These are phyloP conservation scores for Lenwebbia sp. DNA, from an alignment of 345 rosid species.

Conservation along the genomic window DNA sequence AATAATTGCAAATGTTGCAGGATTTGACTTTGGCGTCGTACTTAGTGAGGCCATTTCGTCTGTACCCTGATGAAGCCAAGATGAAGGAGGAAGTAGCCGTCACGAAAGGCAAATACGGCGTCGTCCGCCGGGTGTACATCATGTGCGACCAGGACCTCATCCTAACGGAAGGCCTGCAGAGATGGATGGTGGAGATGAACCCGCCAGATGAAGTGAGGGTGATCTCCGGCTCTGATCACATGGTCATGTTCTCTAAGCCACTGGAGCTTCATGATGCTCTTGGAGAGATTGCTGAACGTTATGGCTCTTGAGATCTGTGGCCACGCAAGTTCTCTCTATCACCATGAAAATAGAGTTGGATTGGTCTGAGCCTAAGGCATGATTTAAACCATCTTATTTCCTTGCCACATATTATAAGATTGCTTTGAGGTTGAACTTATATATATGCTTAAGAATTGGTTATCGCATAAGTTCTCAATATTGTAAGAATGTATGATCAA, in stretches of 20 bases:
- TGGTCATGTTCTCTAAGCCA: conserved; percentile 28
- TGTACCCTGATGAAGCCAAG: neutral
- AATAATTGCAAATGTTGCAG: conserved; percentile 1
- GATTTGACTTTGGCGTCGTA: conserved; percentile 18
- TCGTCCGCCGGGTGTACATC: conserved; percentile 8
- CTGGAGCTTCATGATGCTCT: conserved; percentile 14
- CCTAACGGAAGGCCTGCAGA: conserved; percentile 4
- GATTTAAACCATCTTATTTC: too few species aligned
- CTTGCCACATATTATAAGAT: too few species aligned
- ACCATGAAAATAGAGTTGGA: too few species aligned
- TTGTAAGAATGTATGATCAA: too few species aligned
- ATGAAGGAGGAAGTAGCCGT: neutral
- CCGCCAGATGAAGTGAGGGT: conserved; percentile 16
- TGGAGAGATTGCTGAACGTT: conserved; percentile 6
- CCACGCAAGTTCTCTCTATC: too few species aligned
- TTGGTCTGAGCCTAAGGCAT: too few species aligned
- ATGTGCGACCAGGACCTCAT: conserved; percentile 13
- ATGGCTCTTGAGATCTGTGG: neutral
- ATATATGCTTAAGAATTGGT: too few species aligned
- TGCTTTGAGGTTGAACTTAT: too few species aligned
- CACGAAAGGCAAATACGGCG: conserved; percentile 13
- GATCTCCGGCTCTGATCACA: conserved; percentile 27
- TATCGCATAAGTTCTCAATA: too few species aligned
- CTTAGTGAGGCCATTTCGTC: conserved; percentile 5
- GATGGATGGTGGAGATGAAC: conserved; percentile 19